Evolutionary conservation across 2,329 filamentous ascomycete genomes (phyloP), one percentile per base, ranked within the genome.

Genomic region (Cercospora nicotianae): DNA sequence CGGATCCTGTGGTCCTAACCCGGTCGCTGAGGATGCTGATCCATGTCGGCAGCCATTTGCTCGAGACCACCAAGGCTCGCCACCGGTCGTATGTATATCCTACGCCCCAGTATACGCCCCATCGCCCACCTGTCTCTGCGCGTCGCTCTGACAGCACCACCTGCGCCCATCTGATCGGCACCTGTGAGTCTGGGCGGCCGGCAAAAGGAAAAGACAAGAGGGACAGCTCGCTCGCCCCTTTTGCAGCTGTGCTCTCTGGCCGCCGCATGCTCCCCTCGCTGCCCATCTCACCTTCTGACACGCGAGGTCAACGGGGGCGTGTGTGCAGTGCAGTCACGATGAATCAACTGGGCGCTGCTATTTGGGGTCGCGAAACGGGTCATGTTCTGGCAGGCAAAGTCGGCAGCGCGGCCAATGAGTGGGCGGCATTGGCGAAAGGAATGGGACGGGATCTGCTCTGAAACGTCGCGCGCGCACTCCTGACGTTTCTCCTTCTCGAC

Each of bases 11-110:
- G 33, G 33, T 36, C 33, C 33, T 36, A 39, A 42, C 36, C 36
- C 36, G 16, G 36, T 42, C 36, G 31, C 31, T 10, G 20, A 63
- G 60, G 60, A 51, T 18, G 33, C 23, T 10, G 18, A 63, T 63
- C 60, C 42, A 53, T 36, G 60, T 63, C 60, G n/a, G 9, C 28
- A 30, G 39, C 42, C 39, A 53, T 51, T 48, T 20, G 42, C 42
- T 63, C 45, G 42, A 63, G 60, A 63, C 13, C 28, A 48, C 20
- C 42, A 48, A 23, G 53, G 23, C 45, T 66, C 55, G 60, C 60
- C 60, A 62, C 65, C 65, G 59, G 65, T 66, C 30, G 45, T 51
- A 51, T 23, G 45, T 48, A 7, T 23, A 51, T 13, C 18, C 42
- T 20, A 23, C 42, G n/a, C 42, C 51, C 31, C 58, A 30, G 28